Evolutionary conservation across 2,329 filamentous ascomycete genomes (phyloP).

Genomic region (Lithohypha guttulata): DNA sequence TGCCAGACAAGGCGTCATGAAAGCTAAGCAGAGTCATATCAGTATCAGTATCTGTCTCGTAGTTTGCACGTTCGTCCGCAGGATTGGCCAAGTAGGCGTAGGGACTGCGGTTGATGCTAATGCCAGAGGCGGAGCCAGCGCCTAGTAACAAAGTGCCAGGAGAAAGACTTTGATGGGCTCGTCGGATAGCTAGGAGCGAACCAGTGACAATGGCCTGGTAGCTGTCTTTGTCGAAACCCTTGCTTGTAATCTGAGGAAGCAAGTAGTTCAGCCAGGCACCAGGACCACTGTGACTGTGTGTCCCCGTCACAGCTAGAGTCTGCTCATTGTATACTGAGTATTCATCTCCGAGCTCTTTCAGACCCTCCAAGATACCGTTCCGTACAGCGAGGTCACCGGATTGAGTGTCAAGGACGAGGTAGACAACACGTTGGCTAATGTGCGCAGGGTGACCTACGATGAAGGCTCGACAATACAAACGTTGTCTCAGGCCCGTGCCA

Average conservation of each 20-base stretch:
- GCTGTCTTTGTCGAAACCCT: constrained; percentile 76
- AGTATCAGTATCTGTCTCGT: constrained; percentile 59
- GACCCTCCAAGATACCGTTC: constrained; percentile 70
- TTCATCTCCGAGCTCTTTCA: constrained; percentile 57
- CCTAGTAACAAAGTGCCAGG: constrained; percentile 63
- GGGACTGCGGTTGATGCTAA: constrained; percentile 80
- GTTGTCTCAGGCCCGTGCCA: constrained; percentile 74
- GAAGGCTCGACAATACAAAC: constrained; percentile 81
- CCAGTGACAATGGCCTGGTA: constrained; percentile 85
- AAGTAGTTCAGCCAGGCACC: constrained; percentile 93
- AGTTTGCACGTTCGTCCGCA: constrained; percentile 58
- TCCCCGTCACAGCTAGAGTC: constrained; percentile 83
- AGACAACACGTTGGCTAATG: constrained; percentile 65
- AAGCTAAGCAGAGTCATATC: constrained; percentile 72
- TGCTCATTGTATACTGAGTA: constrained; percentile 66
- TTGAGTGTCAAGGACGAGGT: constrained; percentile 76
- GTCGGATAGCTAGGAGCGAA: constrained; percentile 66
- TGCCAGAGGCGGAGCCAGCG: constrained; percentile 57
- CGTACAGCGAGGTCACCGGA: constrained; percentile 82
- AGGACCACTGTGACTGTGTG: constrained; percentile 84
- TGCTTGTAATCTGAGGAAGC: constrained; percentile 77
- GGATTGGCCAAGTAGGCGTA: constrained; percentile 85
- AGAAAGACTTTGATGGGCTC: constrained; percentile 62
- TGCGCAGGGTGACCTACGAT: constrained; percentile 62
- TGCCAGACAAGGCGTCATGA: constrained; percentile 59